Evolutionary conservation across 2,329 filamentous ascomycete species (phyloP).

Genomic region (Aureobasidium leucospermi): DNA sequence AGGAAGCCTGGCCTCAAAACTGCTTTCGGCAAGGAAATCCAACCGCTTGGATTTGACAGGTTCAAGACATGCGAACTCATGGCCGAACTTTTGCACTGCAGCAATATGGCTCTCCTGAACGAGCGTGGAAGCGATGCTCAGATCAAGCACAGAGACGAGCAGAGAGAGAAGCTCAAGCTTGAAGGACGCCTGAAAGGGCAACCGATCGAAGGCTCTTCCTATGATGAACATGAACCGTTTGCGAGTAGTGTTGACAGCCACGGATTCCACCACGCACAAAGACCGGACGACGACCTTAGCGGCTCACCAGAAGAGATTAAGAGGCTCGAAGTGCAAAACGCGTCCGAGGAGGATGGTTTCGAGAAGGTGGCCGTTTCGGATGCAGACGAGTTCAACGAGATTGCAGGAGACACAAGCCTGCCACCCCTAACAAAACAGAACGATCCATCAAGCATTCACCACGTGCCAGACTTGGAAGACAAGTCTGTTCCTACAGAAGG

Average conservation of each 20-base stretch:
- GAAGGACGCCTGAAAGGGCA: slow-evolving; percentile 63
- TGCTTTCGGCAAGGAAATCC: slow-evolving; percentile 84
- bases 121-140: slow-evolving; percentile 84
- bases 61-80: slow-evolving; percentile 99
- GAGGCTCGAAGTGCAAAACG: slow-evolving; percentile 69
- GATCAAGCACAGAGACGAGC: slow-evolving; percentile 69
- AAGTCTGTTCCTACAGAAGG: background rate
- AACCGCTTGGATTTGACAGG: slow-evolving; percentile 90
- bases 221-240: slow-evolving; percentile 48
- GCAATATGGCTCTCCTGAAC: slow-evolving; percentile 95
- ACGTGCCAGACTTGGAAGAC: slow-evolving; percentile 38
- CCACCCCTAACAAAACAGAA: slow-evolving; percentile 16
- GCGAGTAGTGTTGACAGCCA: slow-evolving; percentile 46
- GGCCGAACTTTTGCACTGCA: slow-evolving; percentile 95
- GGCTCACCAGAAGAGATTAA: slow-evolving; percentile 60
- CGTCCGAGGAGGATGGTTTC: slow-evolving; percentile 83
- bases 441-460: slow-evolving; percentile 12
- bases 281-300: slow-evolving; percentile 33
- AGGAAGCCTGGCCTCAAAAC: slow-evolving; percentile 70
- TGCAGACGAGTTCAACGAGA: slow-evolving; percentile 62
- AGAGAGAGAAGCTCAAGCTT: slow-evolving; percentile 69
- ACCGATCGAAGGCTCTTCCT: slow-evolving; percentile 47
- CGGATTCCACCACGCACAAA: slow-evolving; percentile 44
- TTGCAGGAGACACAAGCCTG: slow-evolving; percentile 26
- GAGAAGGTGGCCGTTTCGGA: slow-evolving; percentile 72